Conservation (phyloP, 371 early-diverging fungal genomes). For the Blakeslea trispora region DNA sequence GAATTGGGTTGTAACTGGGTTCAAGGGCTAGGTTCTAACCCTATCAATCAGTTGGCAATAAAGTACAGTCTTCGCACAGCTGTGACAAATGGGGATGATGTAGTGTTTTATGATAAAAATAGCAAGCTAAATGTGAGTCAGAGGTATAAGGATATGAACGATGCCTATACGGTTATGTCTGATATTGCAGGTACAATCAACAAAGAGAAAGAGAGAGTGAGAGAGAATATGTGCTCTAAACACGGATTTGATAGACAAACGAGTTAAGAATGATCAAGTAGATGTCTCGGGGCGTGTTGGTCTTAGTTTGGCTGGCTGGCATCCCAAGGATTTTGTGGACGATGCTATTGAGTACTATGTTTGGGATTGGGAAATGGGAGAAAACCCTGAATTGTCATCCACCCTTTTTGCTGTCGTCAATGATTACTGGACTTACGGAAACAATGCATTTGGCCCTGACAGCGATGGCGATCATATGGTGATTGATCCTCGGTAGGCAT, state of each 20-base stretch:
- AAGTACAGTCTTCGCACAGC: slow-evolving; percentile 38
- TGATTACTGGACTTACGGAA: slow-evolving; percentile 33
- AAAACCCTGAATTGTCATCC: slow-evolving; percentile 42
- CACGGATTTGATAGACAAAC: slow-evolving; percentile 30
- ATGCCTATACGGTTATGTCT: slow-evolving; percentile 26
- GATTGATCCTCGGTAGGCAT: slow-evolving; percentile 40
- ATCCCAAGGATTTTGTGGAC: slow-evolving; percentile 31
- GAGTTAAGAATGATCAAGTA: slow-evolving; percentile 30
- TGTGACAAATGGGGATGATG: slow-evolving; percentile 33
- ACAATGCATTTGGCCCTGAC: slow-evolving; percentile 37
- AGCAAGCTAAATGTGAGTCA: slow-evolving; percentile 35
- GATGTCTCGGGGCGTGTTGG: slow-evolving; percentile 44
- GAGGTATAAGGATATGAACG: slow-evolving; percentile 21
- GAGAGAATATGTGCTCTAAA: too few species aligned
- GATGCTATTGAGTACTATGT: slow-evolving; percentile 46
- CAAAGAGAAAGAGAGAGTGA: too few species aligned
- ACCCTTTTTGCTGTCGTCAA: slow-evolving; percentile 27
- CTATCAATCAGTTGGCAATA: slow-evolving; percentile 38
- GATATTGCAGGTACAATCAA: slow-evolving; percentile 30
- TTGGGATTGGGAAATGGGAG: slow-evolving; percentile 49
- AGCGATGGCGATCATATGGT: slow-evolving; percentile 44
- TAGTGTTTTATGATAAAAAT: slow-evolving; percentile 32
- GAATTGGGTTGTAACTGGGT: slow-evolving; percentile 57
- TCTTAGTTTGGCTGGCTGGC: slow-evolving; percentile 40
- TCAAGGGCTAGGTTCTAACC: slow-evolving; percentile 51